These are phyloP conservation scores for Tricholoma sp. DNA, from an alignment of 768 basidiomycete genomes.

Conservation along the genomic window DNA sequence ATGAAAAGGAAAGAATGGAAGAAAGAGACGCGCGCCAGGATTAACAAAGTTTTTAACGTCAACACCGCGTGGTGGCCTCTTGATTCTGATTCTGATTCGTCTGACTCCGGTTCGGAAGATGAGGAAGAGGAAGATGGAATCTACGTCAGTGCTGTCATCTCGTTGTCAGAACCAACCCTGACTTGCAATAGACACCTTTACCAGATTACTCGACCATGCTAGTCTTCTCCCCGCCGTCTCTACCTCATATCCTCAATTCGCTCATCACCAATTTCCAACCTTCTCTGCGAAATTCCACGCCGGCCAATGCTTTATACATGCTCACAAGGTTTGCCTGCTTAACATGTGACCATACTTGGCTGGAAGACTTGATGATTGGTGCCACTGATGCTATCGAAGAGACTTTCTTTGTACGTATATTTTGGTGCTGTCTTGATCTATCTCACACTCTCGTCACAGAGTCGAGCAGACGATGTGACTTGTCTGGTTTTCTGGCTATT, in stretches of 20 bases:
- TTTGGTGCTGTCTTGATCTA: conserved; percentile 1
- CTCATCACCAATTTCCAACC: conserved; percentile 75
- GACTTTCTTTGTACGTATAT: conserved; percentile 74
- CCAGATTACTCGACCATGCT: conserved; percentile 85
- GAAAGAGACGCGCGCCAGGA: conserved; percentile 50
- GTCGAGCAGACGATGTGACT: conserved; percentile 77
- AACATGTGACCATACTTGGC: conserved; percentile 85
- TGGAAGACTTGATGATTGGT: conserved; percentile 88
- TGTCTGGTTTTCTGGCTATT: conserved; percentile 92
- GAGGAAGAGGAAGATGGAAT: conserved; percentile 46
- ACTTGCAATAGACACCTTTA: conserved; percentile 49
- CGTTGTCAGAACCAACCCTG: conserved; percentile 2
- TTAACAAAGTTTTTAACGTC: conserved; percentile 54
- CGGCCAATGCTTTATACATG: conserved; percentile 89
- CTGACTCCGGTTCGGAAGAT: conserved; percentile 37
- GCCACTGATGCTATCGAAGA: conserved; percentile 92
- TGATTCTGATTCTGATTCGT: conserved; percentile 33
- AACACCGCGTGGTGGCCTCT: conserved; percentile 62
- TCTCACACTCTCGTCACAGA: conserved; percentile 39
- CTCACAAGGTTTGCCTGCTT: conserved; percentile 90
- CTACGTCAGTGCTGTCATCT: conserved; percentile 36
- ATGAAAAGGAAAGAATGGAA: conserved; percentile 48
- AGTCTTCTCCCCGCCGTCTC: conserved; percentile 77
- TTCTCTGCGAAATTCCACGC: conserved; percentile 68
- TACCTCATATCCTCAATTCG: conserved; percentile 77